Base-by-base conservation (phyloP, 2,329 filamentous ascomycete species). In the Penicillium occitanis region DNA sequence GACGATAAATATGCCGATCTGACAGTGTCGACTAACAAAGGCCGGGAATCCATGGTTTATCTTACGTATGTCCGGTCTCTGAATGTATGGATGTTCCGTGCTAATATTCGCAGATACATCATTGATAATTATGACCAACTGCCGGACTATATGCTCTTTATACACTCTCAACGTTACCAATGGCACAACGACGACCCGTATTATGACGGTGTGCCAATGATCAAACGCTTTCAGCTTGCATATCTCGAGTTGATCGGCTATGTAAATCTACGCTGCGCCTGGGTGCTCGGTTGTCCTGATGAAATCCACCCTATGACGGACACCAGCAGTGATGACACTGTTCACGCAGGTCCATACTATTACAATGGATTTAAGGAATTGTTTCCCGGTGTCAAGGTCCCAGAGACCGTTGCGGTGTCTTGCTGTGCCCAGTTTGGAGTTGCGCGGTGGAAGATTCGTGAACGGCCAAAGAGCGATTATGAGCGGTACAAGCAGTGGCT, bases 361-460 rank as follows among this genome's bases (percentile, higher is more conserved):
- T 80, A 80, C 51, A 73, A 76, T 30, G 83, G 81, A 0, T 86
- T 84, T 68, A 76, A 79, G 72, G 76, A 79, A n/a, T 69, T 86
- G 3, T 85, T 86, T 66, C 78, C 78, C 0, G 75, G 72, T 0
- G 70, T 63, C 0, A 70, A 75, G 1, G 71, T 80, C 0, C 84
- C 84, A 0, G 70, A 78, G 13, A 71, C 73, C 19, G 80, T 87
- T 4, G 84, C 81, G 0, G 81, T 82, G 1, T 81, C 80, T 30
- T 87, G 85, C 70, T 86, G 85, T 68, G 84, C 84, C 4, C 85
- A 86, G 67, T 86, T 86, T 69, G 84, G 81, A 0, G 83, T 83
- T 0, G 83, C 82, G 0, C 77, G 75, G 48, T 79, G 81, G 59
- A 82, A 81, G 70, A 79, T 86, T 13, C 73, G 72, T 17, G 74